Evolutionary conservation across 805 yeast genomes (phyloP).

Genomic region (Ogataea henricii): DNA sequence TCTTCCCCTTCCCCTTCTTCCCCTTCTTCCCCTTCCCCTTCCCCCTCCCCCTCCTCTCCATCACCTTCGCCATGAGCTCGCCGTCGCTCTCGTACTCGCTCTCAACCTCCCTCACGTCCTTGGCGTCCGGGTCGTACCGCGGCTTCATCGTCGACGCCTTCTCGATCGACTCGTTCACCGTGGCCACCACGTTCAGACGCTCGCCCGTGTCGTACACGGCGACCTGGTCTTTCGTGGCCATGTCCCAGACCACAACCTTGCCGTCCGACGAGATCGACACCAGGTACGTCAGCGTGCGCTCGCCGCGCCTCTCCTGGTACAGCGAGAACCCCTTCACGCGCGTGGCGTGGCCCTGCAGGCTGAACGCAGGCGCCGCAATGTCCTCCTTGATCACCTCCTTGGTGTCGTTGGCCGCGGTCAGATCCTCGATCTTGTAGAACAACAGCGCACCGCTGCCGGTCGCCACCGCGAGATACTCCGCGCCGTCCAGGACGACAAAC

Average conservation of each 20-base stretch:
- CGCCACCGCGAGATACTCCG: constrained; percentile 65
- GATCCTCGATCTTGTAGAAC: constrained; percentile 48
- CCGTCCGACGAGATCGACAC: constrained; percentile 93
- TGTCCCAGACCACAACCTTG: constrained; percentile 87
- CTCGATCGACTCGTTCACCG: constrained; percentile 78
- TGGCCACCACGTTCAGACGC: constrained; percentile 81
- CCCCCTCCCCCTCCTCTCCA: constrained; percentile 52
- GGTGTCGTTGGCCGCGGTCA: too few species aligned
- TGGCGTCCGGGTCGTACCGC: constrained; percentile 37
- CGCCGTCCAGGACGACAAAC: constrained; percentile 44
- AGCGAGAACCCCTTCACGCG: constrained; percentile 80
- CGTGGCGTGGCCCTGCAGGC: constrained; percentile 76
- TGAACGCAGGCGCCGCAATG: constrained; percentile 50
- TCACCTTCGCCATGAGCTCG: constrained; percentile 59
- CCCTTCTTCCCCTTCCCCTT: constrained; percentile 39
- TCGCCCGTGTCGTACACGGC: constrained; percentile 93
- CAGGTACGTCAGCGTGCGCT: constrained; percentile 46
- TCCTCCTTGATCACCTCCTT: constrained; percentile 19
- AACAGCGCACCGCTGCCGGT: constrained; percentile 69
- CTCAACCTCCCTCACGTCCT: constrained; percentile 43
- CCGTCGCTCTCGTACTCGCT: constrained; percentile 79
- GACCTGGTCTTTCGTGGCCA: constrained; percentile 66
- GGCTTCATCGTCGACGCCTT: constrained; percentile 66
- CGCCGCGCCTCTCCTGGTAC: constrained; percentile 38
- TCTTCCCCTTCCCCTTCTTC: constrained; percentile 42